phyloP scores from a whole-genome alignment of 306 rosid species.

The Geum urbanum region DNA sequence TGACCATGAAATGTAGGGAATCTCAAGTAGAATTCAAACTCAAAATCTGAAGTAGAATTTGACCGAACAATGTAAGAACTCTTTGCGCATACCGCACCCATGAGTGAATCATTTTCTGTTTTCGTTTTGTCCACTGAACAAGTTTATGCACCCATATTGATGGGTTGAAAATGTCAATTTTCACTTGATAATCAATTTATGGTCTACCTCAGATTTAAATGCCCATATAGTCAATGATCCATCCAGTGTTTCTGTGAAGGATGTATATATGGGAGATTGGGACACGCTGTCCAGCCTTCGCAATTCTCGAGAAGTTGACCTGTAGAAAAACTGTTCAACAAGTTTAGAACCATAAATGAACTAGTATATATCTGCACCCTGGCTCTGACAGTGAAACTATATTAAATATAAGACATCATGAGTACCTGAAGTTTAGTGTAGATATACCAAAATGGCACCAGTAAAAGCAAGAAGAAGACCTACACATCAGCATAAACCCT shows the following conservation, averaged over 20 bases:
- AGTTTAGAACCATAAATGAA: not conserved
- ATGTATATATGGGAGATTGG: constrained; percentile 91
- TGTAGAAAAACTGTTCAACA: constrained; percentile 67
- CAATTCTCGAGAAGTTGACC: constrained; percentile 92
- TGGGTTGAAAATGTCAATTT: no score
- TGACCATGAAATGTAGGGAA: no score
- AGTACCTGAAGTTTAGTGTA: constrained; percentile 62
- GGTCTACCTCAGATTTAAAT: constrained; percentile 71
- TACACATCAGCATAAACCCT: constrained; percentile 26
- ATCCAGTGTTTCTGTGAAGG: constrained; percentile 89
- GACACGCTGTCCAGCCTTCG: constrained; percentile 93
- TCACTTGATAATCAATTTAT: not conserved
- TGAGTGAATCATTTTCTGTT: no score
- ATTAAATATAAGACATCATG: not conserved
- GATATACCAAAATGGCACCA: constrained; percentile 55
- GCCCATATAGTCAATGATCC: constrained; percentile 90
- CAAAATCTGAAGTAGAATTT: no score
- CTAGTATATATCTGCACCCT: not conserved
- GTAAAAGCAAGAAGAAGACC: constrained; percentile 80
- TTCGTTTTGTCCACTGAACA: no score
- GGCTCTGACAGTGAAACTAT: not conserved
- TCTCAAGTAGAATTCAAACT: no score
- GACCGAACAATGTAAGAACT: no score
- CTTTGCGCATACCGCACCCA: no score
- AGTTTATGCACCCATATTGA: no score